phyloP scores from a whole-genome alignment of 2,329 filamentous ascomycete species.

The Xylaria multiplex region DNA sequence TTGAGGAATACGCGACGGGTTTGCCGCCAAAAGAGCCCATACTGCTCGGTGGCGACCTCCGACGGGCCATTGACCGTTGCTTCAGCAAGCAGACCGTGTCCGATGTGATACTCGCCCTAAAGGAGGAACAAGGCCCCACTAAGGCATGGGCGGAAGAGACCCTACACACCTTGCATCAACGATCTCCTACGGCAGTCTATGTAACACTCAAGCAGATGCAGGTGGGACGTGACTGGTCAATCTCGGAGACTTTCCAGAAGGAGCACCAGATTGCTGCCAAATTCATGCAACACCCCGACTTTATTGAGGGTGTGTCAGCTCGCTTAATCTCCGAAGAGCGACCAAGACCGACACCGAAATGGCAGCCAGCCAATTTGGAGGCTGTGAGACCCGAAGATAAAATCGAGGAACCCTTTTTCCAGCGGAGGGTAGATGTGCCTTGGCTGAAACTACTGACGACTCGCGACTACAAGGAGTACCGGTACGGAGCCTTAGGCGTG shows the following conservation, averaged over 20 bases:
- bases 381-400: constrained; percentile 66
- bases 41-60: constrained; percentile 73
- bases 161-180: constrained; percentile 75
- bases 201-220: constrained; percentile 88
- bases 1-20: constrained; percentile 90
- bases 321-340: constrained; percentile 74
- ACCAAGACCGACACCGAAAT: constrained; percentile 67
- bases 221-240: constrained; percentile 78
- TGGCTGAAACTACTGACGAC: constrained; percentile 70
- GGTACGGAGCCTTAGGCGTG: constrained; percentile 74
- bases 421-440: constrained; percentile 55
- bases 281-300: constrained; percentile 94
- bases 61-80: constrained; percentile 85
- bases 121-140: constrained; percentile 63
- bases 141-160: constrained; percentile 83
- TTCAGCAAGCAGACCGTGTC: constrained; percentile 74
- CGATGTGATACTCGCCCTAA: constrained; percentile 76
- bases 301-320: constrained; percentile 88
- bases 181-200: constrained; percentile 87
- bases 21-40: constrained; percentile 80
- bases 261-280: constrained; percentile 85
- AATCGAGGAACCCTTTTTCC: constrained; percentile 76
- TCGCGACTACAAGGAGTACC: constrained; percentile 76
- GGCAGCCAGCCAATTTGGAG: constrained; percentile 79
- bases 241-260: constrained; percentile 83